A percentile compares a stretch with the other conserved stretches of the same genome.
Evolutionary conservation across 176 grass and related monocot genomes (phyloP).

Genomic region (Rhipidocladum racemiflorum): DNA sequence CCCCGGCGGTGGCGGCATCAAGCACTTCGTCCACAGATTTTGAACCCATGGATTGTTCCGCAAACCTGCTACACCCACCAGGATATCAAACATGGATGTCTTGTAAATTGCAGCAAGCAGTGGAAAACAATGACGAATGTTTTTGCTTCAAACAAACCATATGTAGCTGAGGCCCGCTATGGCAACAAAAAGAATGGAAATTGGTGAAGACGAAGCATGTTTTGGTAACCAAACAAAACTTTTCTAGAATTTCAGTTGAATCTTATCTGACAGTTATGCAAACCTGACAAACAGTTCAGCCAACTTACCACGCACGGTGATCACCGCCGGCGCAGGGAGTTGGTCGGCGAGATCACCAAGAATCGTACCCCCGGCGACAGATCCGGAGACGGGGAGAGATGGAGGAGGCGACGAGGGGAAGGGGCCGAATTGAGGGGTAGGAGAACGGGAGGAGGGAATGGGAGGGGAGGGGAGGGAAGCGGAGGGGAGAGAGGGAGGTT

Average conservation of each 20-base stretch:
- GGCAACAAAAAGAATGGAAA: neutral
- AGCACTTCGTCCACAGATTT: constrained; percentile 64
- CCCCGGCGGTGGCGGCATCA: constrained; percentile 47
- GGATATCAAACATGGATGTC: neutral
- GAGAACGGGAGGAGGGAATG: neutral
- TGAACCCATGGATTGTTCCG: constrained; percentile 55
- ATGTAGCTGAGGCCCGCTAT: neutral
- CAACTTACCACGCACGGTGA: neutral
- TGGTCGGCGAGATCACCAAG: neutral
- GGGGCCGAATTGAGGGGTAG: neutral
- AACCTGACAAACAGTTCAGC: neutral
- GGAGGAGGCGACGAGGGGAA: neutral
- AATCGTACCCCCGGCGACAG: neutral
- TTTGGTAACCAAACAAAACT: neutral
- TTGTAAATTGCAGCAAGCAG: neutral
- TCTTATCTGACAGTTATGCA: neutral
- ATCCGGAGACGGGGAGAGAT: neutral
- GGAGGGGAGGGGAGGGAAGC: neutral
- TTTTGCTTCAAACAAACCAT: neutral
- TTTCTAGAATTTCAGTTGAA: neutral
- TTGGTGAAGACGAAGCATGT: neutral
- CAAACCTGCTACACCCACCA: neutral
- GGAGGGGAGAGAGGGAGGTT: neutral
- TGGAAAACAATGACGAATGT: neutral
- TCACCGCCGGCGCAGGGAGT: neutral